Evolutionary conservation across 805 yeast genomes (phyloP), one percentile per base, ranked within the genome.

Genomic region (Starmerella bombicola): DNA sequence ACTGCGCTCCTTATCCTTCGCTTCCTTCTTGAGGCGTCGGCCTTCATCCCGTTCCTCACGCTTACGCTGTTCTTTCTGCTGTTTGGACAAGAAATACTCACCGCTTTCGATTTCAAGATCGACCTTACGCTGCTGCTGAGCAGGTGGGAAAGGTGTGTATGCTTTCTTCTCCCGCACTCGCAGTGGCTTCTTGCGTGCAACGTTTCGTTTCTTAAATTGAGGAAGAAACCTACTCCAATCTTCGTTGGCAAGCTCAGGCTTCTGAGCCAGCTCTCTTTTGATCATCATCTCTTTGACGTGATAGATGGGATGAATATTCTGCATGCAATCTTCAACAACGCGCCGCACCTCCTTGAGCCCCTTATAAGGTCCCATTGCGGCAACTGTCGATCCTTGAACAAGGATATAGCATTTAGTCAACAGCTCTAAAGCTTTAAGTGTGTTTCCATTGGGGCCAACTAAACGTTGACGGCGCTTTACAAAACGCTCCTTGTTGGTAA

Each of bases 121-220:
- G 63, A 91, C 70, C 81, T 91, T 86, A 69, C 97, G 80, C 57
- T 97, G 98, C 51, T 76, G 74, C 65, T 83, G 98, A 38, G 83
- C 81, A 54, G 98, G 97, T 66, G 98, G 98, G 85, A 91, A 91
- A 58, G 98, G 97, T 25, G 98, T 91, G 73, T 88, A 88, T 3
- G 75, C 78, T 64, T 79, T 86, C 70, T 71, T 70, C 47, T 62
- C 72, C 68, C 73, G 73, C 55, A 71, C 66, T 60, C 73, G 75
- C 63, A 72, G 75, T 46, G 91, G 81, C 70, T 79, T 79, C 78
- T 81, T 81, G 58, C 98, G 78, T 28, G 93, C 93, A 50, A 88
- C 95, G 57, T 85, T 85, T 62, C 86, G 78, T 72, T 88, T 91
- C 74, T 84, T 91, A 69, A 91, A 91, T 68, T 80, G 85, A 19